Conservation (phyloP, 2,329 filamentous ascomycete genomes). For the Rasamsonia emersonii region DNA sequence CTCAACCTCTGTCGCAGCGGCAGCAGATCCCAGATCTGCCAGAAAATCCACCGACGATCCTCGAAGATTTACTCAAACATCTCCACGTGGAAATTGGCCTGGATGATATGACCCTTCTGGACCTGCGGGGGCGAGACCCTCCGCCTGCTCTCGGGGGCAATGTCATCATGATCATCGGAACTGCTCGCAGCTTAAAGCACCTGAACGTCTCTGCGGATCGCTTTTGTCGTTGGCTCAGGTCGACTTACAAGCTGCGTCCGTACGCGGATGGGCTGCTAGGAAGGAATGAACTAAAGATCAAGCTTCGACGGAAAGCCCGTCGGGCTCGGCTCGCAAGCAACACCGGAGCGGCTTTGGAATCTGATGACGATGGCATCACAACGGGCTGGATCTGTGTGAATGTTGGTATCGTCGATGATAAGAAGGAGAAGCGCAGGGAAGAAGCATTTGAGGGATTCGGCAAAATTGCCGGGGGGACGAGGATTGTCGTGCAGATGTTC, state of each 20-base stretch:
- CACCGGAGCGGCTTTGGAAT: constrained; percentile 48
- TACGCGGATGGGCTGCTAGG: constrained; percentile 82
- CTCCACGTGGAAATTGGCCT: constrained; percentile 78
- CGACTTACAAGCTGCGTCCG: constrained; percentile 61
- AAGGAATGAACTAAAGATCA: constrained; percentile 82
- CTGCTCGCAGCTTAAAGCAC: constrained; percentile 85
- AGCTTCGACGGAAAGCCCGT: constrained; percentile 69
- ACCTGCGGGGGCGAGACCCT: constrained; percentile 75
- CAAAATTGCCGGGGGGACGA: constrained; percentile 45
- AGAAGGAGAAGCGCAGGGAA: constrained; percentile 17
- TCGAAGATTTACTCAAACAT: constrained; percentile 66
- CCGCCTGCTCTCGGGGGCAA: constrained; percentile 80
- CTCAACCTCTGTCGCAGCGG: constrained; percentile 40
- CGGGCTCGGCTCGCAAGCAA: constrained; percentile 72
- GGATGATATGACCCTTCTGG: constrained; percentile 70
- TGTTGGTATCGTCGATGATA: constrained; percentile 59
- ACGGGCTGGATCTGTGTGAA: constrained; percentile 98
- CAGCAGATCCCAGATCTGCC: constrained; percentile 59
- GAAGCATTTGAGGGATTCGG: constrained; percentile 67
- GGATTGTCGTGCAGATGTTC: constrained; percentile 63
- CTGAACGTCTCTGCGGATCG: constrained; percentile 83
- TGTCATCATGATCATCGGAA: constrained; percentile 86
- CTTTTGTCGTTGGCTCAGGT: constrained; percentile 77
- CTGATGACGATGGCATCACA: constrained; percentile 81
- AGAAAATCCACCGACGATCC: constrained; percentile 58